phyloP scores from a whole-genome alignment of 2,329 filamentous ascomycete genomes.

The Aaosphaeria pasadenensis region DNA sequence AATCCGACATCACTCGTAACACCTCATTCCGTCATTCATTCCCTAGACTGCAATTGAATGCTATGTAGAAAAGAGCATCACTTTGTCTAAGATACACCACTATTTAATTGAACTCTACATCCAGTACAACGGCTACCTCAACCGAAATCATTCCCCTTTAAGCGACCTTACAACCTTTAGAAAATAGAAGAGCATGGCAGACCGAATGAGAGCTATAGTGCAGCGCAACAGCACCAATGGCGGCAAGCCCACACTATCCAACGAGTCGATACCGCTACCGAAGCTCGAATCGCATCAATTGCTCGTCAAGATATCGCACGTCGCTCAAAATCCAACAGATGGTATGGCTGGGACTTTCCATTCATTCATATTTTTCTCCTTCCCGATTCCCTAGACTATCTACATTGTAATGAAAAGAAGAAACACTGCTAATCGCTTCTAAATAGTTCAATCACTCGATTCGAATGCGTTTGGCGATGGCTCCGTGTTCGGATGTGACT shows the following conservation, averaged over 20 bases:
- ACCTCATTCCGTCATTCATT: no score
- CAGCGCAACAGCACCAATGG: slow-evolving; percentile 6
- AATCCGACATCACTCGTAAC: no score
- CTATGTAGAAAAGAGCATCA: no score
- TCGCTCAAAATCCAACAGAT: slow-evolving; percentile 21
- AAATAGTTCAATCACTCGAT: slow-evolving; percentile 17
- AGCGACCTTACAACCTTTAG: no score
- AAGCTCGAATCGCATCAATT: slow-evolving; percentile 7
- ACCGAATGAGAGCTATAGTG: slow-evolving; percentile 2
- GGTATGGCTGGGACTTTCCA: slow-evolving; percentile 2
- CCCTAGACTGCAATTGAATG: no score
- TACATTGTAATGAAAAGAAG: no score
- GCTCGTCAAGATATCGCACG: slow-evolving; percentile 10
- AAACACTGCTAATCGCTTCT: neutral
- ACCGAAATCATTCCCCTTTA: no score
- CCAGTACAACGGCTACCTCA: no score
- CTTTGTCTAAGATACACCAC: no score
- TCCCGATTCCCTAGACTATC: no score
- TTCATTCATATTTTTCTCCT: no score
- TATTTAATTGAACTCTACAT: no score
- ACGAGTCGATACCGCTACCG: slow-evolving; percentile 6
- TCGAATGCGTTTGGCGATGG: slow-evolving; percentile 37
- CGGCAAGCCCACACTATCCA: slow-evolving; percentile 3
- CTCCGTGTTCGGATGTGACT: slow-evolving; percentile 39
- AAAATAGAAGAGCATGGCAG: neutral